phyloP scores from a whole-genome alignment of 1,284 basidiomycete genomes.

The Puccinia brachypodii region DNA sequence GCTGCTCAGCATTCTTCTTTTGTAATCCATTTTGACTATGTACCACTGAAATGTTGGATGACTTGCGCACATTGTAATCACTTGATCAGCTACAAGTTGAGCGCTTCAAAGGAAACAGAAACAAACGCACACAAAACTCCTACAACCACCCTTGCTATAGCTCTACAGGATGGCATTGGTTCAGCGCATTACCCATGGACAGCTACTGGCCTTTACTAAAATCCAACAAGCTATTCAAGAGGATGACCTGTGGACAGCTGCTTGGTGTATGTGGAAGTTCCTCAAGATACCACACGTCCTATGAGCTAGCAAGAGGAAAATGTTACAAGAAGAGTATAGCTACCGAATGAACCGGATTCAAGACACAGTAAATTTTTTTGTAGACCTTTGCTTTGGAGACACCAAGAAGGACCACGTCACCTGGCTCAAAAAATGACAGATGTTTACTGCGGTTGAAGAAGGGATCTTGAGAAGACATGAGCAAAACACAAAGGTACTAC shows the following conservation, averaged over 20 bases:
- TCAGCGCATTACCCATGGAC: neutral
- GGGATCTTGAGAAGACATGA: neutral
- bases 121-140: neutral
- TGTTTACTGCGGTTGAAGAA: neutral
- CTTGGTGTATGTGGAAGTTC: neutral
- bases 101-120: neutral
- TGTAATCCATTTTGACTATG: too few species aligned
- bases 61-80: too few species aligned
- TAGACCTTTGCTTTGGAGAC: neutral
- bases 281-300: neutral
- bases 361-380: neutral
- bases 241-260: neutral
- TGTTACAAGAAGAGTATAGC: neutral
- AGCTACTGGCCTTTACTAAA: neutral
- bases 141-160: neutral
- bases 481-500: neutral
- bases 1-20: too few species aligned
- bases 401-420: neutral
- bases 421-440: neutral
- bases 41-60: too few species aligned
- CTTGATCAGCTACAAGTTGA: too few species aligned
- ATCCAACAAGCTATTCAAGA: neutral
- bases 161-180: neutral
- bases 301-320: neutral
- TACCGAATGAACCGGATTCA: neutral